Base-by-base conservation (phyloP, 441 rosid species). In the Jatropha multifida region DNA sequence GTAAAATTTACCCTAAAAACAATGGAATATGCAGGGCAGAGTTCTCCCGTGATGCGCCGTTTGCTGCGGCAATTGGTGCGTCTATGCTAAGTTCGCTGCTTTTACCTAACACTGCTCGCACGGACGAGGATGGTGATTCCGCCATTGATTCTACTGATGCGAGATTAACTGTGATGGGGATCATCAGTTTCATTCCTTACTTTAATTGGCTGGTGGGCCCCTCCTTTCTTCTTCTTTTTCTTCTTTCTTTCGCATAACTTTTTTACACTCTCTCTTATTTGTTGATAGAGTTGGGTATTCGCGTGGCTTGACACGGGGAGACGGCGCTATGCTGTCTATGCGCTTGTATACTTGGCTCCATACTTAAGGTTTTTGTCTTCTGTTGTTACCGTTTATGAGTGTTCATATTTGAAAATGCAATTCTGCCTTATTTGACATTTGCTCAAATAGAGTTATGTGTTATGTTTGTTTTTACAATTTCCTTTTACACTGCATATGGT, bases 241-340 rank as follows among this genome's bases (percentile, higher is more conserved):
- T 13, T 48, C 56, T 42, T 23, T 73, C 54, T 5, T 58, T 42
- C 38, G 40, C 13, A 4, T 61, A 26, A 3, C 4, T 13, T 13
- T 44, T 58, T 42, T 37, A 9, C 18, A 27, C 26, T 49, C 37
- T 49, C 49, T 27, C 27, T 26, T 65, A 15, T 26, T 77, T 61
- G 68, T 77, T 74, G 60, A 18, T 78, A 95, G 99, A 86, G 98
- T 83, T 95, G 99, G 99, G 88, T 95, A 26, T 95, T 95, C 79
- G 99, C 99, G 23, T 93, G 98, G 97, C 94, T 93, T 81, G 99
- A 95, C 79, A 90, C 98, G 0, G 97, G 95, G 59, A 90, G 85
- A 72, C 84, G 97, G 51, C 92, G 94, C 13, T 95, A 93, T 75
- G 93, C 92, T 41, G 80, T 89, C 23, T 93, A 90, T 73, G 83